These are phyloP conservation scores for Mycena venus DNA, from an alignment of 768 basidiomycete genomes.

Conservation along the genomic window DNA sequence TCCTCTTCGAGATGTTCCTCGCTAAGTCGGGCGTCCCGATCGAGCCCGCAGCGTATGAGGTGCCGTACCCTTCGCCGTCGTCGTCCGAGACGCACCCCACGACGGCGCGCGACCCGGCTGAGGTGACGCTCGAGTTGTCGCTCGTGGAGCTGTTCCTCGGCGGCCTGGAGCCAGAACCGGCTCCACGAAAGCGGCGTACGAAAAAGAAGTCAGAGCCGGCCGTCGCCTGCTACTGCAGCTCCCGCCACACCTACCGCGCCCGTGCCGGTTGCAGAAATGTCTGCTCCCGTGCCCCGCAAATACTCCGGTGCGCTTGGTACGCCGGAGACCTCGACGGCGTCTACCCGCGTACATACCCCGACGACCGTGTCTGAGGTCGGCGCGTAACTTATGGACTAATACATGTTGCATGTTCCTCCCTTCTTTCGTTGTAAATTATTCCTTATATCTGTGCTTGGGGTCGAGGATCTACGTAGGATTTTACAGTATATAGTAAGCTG, in stretches of 20 bases:
- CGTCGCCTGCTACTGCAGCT: background rate
- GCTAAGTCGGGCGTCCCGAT: constrained; percentile 65
- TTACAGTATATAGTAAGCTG: constrained; percentile 20
- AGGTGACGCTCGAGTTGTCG: constrained; percentile 55
- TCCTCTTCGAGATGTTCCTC: constrained; percentile 88
- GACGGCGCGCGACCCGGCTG: constrained; percentile 24
- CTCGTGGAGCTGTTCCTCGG: constrained; percentile 64
- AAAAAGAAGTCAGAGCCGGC: constrained; percentile 28
- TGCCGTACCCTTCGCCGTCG: constrained; percentile 51
- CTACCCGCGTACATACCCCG: constrained; percentile 18
- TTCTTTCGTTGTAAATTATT: constrained; percentile 22
- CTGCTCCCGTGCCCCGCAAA: constrained; percentile 17
- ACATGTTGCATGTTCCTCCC: background rate
- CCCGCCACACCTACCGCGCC: background rate
- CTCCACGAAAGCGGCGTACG: constrained; percentile 23
- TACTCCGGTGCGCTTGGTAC: background rate
- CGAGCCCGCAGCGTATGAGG: constrained; percentile 46
- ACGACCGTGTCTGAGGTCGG: constrained; percentile 15
- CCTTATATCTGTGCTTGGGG: constrained; percentile 15
- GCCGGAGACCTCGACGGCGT: background rate
- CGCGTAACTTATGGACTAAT: background rate
- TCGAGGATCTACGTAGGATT: background rate
- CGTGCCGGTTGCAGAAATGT: background rate
- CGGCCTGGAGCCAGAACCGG: constrained; percentile 31
- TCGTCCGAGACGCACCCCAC: constrained; percentile 45